These are phyloP conservation scores for Gossypium rotundifolium DNA, from an alignment of 345 rosid species.

Conservation along the genomic window DNA sequence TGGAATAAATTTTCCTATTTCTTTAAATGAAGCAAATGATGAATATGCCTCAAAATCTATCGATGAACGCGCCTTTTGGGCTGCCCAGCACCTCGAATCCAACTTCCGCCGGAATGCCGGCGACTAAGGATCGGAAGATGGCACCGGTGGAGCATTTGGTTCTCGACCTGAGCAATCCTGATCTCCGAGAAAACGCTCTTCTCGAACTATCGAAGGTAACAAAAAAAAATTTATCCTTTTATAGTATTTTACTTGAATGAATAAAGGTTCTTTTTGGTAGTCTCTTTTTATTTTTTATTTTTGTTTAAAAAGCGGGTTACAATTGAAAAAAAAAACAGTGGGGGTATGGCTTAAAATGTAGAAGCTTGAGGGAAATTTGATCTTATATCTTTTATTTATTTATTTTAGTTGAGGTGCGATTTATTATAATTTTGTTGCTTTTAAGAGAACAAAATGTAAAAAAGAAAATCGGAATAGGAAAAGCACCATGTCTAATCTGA, in stretches of 20 bases:
- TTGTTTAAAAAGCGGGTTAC: not conserved
- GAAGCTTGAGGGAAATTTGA: not conserved
- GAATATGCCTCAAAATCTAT: conserved; percentile 62
- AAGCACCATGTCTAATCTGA: not conserved
- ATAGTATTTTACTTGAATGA: not conserved
- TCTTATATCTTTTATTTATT: not conserved
- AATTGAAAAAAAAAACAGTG: not conserved
- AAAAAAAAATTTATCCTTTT: not conserved
- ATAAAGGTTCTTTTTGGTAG: not conserved
- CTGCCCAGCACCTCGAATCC: conserved; percentile 31
- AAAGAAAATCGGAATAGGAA: not conserved
- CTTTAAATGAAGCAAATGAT: conserved; percentile 34
- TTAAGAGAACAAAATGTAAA: not conserved
- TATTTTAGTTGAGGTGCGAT: not conserved
- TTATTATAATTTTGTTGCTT: not conserved
- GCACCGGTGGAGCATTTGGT: conserved; percentile 89
- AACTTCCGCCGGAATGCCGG: conserved; percentile 33
- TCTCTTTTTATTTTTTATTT: not conserved
- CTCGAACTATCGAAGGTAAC: conserved; percentile 42
- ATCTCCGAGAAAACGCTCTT: conserved; percentile 76
- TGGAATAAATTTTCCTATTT: not conserved
- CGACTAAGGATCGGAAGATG: conserved; percentile 78
- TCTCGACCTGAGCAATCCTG: conserved; percentile 87
- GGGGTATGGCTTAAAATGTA: not conserved
- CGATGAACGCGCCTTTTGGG: conserved; percentile 58